Evolutionary conservation across 108 stramenopile genomes (phyloP), one percentile per base, ranked within the genome.

Genomic region (Mediolabrus comicus): DNA sequence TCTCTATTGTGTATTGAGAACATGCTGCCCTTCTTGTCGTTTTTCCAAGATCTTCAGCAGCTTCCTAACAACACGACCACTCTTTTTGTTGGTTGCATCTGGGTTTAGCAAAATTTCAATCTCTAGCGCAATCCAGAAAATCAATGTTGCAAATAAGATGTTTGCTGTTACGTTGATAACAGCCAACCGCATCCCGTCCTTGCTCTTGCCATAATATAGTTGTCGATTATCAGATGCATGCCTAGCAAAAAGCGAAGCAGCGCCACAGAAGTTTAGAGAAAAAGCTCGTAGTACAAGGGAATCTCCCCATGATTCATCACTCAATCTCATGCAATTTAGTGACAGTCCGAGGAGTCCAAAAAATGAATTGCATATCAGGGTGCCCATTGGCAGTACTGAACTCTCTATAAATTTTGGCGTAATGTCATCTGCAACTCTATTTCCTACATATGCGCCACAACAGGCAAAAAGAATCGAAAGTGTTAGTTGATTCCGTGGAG

Each of bases 71-170:
- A 57, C 56, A 25, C 56, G 13, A 7, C 56, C 27, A n/a, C 53
- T 53, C 54, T 38, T 43, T 32, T 55, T 67, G 30, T 55, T 29
- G 2, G 27, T 51, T 32, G 27, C 33, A 2, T 32, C 30, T 3
- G 41, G 54, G n/a, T 25, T 57, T 25, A 26, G 27, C 6, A 24
- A 56, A 25, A 54, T 26, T 30, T 76, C 67, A 36, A 76, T 59
- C 33, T 69, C 67, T 17, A 76, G 26, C 17, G 75, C 75, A 29
- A 76, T 43, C 69, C 68, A 70, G 53, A 65, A 77, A n/a, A 77
- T 24, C 32, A 71, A 26, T n/a, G 51, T 63, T n/a, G 69, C 76
- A 59, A 77, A 65, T 22, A 77, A 34, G 17, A 77, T 39, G 54
- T 70, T 77, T 13, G 67, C 62, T n/a, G 41, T 22, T 0, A 77